A percentile compares a stretch with the other conserved stretches of the same genome.
Conservation (phyloP, 139 green algal species). For the Coccomyxa sp. region DNA sequence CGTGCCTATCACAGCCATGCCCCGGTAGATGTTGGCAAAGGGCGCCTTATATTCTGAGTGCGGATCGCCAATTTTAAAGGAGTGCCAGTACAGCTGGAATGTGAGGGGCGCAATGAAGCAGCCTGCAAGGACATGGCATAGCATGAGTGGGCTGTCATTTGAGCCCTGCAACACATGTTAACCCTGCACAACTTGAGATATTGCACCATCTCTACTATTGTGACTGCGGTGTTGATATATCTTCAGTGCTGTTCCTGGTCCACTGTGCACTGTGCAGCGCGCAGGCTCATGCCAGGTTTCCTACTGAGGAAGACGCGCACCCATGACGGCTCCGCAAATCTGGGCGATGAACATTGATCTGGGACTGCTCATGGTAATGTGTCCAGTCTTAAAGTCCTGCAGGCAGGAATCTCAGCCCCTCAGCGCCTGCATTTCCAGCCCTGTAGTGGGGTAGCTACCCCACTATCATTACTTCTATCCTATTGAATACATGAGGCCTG, state of each 20-base stretch:
- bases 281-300: neutral
- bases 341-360: constrained; percentile 38
- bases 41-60: constrained; percentile 31
- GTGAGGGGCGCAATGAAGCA: constrained; percentile 29
- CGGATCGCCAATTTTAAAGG: constrained; percentile 25
- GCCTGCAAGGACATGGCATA: too few relatives aligned
- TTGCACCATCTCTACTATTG: too few relatives aligned
- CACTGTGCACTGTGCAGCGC: too few relatives aligned
- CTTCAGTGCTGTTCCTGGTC: too few relatives aligned
- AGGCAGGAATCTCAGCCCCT: neutral
- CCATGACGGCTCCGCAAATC: constrained; percentile 22
- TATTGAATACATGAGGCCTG: too few relatives aligned
- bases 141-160: too few relatives aligned
- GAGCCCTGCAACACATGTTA: too few relatives aligned
- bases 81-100: constrained; percentile 36
- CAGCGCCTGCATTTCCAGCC: neutral
- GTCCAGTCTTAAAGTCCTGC: constrained; percentile 37
- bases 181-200: too few relatives aligned
- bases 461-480: too few relatives aligned
- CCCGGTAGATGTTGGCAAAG: constrained; percentile 43
- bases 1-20: constrained; percentile 41
- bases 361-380: constrained; percentile 29
- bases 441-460: neutral
- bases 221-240: too few relatives aligned
- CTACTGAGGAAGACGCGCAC: constrained; percentile 7